Conservation (phyloP, 148 eudicot genomes). For the Euryodendron excelsum region DNA sequence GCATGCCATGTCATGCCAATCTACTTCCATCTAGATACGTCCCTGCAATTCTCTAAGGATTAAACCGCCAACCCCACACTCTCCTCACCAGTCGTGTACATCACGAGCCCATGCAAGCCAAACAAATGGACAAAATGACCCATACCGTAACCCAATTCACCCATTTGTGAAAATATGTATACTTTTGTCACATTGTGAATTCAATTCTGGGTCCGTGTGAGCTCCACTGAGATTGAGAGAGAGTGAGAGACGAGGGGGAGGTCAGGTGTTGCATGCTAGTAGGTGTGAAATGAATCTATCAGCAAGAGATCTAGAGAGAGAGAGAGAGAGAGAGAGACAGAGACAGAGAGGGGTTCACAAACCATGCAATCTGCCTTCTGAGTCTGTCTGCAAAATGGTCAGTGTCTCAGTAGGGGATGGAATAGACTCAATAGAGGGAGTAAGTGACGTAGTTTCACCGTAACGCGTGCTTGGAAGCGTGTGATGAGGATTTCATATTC, state of each 20-base stretch:
- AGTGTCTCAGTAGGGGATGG: background rate
- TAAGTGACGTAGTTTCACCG: slow-evolving; percentile 1
- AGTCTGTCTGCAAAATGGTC: background rate
- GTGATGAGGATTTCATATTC: background rate
- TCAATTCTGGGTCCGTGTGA: too few species aligned
- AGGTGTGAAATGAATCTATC: background rate
- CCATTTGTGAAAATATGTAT: too few species aligned
- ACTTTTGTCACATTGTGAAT: background rate
- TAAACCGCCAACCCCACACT: background rate
- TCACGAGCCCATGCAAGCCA: too few species aligned
- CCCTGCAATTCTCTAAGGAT: background rate
- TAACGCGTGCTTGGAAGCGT: slow-evolving; percentile 13
- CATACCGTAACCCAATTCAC: too few species aligned
- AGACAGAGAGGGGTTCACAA: background rate
- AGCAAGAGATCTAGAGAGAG: background rate
- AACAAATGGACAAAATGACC: too few species aligned
- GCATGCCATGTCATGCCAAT: slow-evolving; percentile 32
- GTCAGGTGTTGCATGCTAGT: background rate
- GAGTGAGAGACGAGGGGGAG: background rate
- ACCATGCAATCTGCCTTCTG: slow-evolving; percentile 8
- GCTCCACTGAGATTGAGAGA: background rate
- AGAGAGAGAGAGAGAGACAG: background rate
- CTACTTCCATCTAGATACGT: background rate
- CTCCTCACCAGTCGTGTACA: background rate
- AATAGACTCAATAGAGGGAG: background rate